Evolutionary conservation across 371 early-diverging fungal species (phyloP).

Genomic region (Catenaria anguillulae): DNA sequence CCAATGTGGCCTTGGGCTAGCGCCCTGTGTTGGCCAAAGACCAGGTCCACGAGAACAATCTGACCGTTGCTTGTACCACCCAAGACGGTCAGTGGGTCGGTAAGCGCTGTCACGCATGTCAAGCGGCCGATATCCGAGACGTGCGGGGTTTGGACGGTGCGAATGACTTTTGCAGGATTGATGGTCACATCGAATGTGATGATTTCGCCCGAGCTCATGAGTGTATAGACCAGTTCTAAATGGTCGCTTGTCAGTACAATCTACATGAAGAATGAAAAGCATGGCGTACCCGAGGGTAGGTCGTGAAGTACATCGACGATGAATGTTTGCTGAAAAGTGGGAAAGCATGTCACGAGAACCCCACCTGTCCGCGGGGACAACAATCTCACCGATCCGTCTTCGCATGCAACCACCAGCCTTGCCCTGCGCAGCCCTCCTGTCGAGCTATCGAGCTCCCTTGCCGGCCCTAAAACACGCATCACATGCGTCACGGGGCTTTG

Average conservation of each 20-base stretch:
- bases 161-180: not conserved
- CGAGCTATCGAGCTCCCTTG: not conserved
- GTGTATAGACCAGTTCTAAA: not conserved
- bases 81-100: not conserved
- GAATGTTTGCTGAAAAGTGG: not conserved
- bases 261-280: not conserved
- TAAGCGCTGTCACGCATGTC: not conserved
- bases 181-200: not conserved
- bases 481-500: not conserved
- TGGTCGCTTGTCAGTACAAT: not conserved
- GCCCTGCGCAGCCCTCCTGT: not conserved
- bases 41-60: not conserved
- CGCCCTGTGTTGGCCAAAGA: not conserved
- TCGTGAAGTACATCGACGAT: conserved; percentile 1
- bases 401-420: not conserved
- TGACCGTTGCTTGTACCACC: conserved; percentile 1
- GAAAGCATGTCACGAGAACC: conserved; percentile 2
- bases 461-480: not conserved
- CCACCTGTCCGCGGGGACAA: not conserved
- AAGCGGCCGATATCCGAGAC: not conserved
- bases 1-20: conserved; percentile 1
- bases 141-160: not conserved
- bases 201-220: conserved; percentile 6
- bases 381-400: conserved; percentile 4
- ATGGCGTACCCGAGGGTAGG: not conserved